Conservation (phyloP, 2,329 filamentous ascomycete genomes). For the Chaetoscypha palmicola region DNA sequence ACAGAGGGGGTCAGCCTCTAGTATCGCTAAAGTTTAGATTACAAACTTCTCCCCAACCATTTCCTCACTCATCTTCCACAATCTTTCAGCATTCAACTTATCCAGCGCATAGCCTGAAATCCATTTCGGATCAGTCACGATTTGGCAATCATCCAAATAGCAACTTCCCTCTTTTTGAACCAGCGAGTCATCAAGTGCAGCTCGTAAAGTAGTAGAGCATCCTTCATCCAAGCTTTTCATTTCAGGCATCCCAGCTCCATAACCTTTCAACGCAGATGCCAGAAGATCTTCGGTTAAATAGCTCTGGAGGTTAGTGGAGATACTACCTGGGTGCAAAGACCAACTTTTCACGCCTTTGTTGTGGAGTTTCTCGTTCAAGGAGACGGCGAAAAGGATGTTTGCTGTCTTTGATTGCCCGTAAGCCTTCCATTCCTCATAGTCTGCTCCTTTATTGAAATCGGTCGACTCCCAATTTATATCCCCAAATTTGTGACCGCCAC, state of each 20-base stretch:
- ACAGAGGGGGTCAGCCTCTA: no score
- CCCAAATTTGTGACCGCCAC: constrained; percentile 32
- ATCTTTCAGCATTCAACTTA: constrained; percentile 32
- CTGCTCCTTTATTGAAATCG: constrained; percentile 19
- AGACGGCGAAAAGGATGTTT: constrained; percentile 32
- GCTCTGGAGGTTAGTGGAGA: constrained; percentile 1
- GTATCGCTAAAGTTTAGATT: no score
- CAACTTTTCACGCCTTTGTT: constrained; percentile 22
- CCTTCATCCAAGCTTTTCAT: constrained; percentile 13
- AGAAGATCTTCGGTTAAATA: constrained; percentile 6
- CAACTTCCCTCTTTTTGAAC: constrained; percentile 7
- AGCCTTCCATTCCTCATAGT: constrained; percentile 30
- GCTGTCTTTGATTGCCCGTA: constrained; percentile 34
- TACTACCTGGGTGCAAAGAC: constrained; percentile 28
- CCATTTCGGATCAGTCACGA: background rate
- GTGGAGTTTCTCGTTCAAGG: constrained; percentile 23
- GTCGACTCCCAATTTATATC: constrained; percentile 31
- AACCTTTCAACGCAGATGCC: constrained; percentile 1
- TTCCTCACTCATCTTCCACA: constrained; percentile 41
- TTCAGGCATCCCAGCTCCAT: background rate
- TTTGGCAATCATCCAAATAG: constrained; percentile 10
- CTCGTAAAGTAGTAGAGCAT: constrained; percentile 31
- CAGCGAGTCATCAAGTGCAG: constrained; percentile 35
- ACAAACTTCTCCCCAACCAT: constrained; percentile 37
- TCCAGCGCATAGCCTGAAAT: constrained; percentile 9